Evolutionary conservation across 768 basidiomycete genomes (phyloP), one percentile per base, ranked within the genome.

Genomic region (Hygrocybe punicea): DNA sequence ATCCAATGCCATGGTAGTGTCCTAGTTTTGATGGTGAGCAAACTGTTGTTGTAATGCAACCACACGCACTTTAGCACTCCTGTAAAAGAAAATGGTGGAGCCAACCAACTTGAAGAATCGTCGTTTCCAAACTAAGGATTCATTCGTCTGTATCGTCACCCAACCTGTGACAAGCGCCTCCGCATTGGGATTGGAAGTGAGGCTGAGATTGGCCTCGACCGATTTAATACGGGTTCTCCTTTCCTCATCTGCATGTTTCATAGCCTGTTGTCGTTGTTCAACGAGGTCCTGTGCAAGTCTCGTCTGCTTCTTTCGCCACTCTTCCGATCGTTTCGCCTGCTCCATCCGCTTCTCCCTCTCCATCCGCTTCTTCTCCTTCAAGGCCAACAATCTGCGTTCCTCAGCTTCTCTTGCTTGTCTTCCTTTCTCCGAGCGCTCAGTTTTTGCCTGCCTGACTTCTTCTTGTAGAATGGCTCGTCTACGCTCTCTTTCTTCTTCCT

Each of bases 51-150:
- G 39, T 48, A 14, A 29, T 14, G 25, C 14, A 6, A 48, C 9
- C 6, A 57, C 10, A 62, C 75, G 52, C 57, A 83, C 86, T 70
- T 81, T 76, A 34, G 76, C 76, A 65, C 74, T 81, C 40, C 76
- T 76, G 62, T 79, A 84, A 40, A 88, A 73, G 51, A 76, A 73
- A 33, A 82, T 59, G 6, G 71, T 71, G 21, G 73, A 75, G 14
- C 75, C 78, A 52, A 77, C 70, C 47, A 87, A 79, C 67, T 78
- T 81, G 69, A 79, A 86, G 62, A 80, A 87, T n/a, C 85, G 74
- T 57, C 86, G 75, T 62, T 82, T 83, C 86, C 86, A 88, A 1
- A 76, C 71, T 53, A 84, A 67, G 3, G 73, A 75, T 13, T 82
- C 80, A 25, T 73, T 71, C 3, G 78, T 77, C 64, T 86, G 85